phyloP scores from a whole-genome alignment of 148 eudicot species.

The Nyssa sinensis region DNA sequence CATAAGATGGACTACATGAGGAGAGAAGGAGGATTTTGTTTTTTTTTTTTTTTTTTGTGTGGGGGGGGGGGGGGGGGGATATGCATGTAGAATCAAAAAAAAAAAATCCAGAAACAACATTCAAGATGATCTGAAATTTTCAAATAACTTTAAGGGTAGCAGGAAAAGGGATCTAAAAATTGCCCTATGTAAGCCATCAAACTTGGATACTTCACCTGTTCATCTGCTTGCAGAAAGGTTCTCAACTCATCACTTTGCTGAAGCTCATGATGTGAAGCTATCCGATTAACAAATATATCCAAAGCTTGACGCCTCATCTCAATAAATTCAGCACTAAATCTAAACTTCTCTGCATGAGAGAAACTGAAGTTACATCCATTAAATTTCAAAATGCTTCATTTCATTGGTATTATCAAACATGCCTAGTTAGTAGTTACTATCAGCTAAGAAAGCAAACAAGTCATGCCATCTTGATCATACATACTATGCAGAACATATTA shows the following conservation, averaged over 20 bases:
- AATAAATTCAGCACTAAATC: conserved; percentile 97
- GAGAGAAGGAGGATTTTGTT: no score
- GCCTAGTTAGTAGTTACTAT: background rate
- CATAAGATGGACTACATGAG: no score
- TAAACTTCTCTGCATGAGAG: conserved; percentile 74
- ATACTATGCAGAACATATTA: background rate
- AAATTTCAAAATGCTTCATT: background rate
- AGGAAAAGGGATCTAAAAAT: background rate
- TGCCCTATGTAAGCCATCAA: conserved; percentile 3
- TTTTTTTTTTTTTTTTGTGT: no score
- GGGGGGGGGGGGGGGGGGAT: no score
- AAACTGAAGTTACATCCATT: conserved; percentile 15
- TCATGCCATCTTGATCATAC: background rate
- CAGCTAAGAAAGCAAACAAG: background rate
- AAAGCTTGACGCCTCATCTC: conserved; percentile 95
- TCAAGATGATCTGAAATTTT: background rate
- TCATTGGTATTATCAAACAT: background rate
- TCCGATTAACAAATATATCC: conserved; percentile 86
- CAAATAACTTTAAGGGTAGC: background rate
- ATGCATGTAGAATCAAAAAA: background rate
- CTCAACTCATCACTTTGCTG: conserved; percentile 87
- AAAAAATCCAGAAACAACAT: background rate
- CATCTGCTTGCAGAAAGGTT: conserved; percentile 88
- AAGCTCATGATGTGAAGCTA: conserved; percentile 88
- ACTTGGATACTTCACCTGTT: conserved; percentile 61